These are phyloP conservation scores for Diaporthe ilicicola DNA, from an alignment of 2,329 filamentous ascomycete genomes.

Conservation along the genomic window DNA sequence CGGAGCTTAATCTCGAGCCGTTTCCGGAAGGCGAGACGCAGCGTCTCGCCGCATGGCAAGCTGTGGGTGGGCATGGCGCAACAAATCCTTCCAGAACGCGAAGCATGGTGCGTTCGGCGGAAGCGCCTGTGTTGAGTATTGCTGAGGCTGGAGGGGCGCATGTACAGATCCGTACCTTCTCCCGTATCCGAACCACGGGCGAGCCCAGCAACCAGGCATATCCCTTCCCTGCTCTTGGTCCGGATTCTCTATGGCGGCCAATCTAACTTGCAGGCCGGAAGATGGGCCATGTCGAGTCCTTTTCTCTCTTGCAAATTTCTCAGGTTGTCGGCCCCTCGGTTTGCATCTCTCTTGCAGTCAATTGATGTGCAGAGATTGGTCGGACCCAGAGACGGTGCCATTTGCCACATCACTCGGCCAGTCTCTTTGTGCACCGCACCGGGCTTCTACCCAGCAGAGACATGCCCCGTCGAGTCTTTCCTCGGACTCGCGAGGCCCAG, in stretches of 20 bases:
- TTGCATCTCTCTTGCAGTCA: conserved; percentile 41
- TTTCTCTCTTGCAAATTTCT: conserved; percentile 28
- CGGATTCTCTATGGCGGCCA: conserved; percentile 25
- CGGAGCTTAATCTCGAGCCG: conserved; percentile 2
- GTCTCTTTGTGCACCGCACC: conserved; percentile 46
- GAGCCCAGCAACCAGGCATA: conserved; percentile 45
- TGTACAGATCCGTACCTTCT: conserved; percentile 16
- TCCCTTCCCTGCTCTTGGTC: conserved; percentile 41
- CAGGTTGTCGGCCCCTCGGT: conserved; percentile 33
- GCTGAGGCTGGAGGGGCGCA: conserved; percentile 24
- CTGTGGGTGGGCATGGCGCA: conserved; percentile 5
- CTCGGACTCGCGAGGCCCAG: conserved; percentile 36
- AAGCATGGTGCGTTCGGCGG: not conserved
- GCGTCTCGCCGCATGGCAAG: conserved; percentile 28
- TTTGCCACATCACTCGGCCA: conserved; percentile 56
- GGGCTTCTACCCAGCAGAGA: conserved; percentile 42
- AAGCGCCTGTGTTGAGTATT: conserved; percentile 28
- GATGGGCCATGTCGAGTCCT: conserved; percentile 35
- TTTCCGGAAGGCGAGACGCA: conserved; percentile 1
- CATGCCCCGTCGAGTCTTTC: conserved; percentile 26
- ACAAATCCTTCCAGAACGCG: conserved; percentile 26
- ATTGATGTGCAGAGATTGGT: conserved; percentile 46
- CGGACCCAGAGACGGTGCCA: conserved; percentile 46
- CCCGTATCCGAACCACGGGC: conserved; percentile 22
- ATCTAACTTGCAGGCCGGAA: conserved; percentile 36